Percentiles rank a stretch among this genome's conserved stretches.
Evolutionary conservation across 257 asterid genomes (phyloP).

Genomic region (Anisodus tanguticus): DNA sequence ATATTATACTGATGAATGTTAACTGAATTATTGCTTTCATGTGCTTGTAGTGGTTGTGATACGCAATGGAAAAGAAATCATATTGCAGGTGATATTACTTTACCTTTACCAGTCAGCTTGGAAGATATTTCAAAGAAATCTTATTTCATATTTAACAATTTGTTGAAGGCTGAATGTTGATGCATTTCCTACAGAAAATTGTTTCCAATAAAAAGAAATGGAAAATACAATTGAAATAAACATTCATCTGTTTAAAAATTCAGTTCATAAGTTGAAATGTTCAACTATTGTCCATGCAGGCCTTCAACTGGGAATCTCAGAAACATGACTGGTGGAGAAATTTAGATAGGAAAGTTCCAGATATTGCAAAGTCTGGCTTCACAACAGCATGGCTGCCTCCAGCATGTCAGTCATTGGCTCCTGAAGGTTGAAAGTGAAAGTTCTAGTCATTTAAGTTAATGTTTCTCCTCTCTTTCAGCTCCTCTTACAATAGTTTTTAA

Average conservation of each 20-base stretch:
- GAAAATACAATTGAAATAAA: not conserved
- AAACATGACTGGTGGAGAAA: constrained; percentile 93
- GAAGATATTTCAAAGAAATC: constrained; percentile 2
- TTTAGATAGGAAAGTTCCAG: constrained; percentile 77
- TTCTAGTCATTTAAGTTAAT: not conserved
- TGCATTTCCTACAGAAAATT: not conserved
- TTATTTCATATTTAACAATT: constrained; percentile 6
- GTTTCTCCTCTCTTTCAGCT: constrained; percentile 23
- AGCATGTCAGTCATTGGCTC: constrained; percentile 68
- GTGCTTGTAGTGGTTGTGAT: constrained; percentile 64
- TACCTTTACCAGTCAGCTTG: not conserved
- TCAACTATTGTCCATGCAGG: constrained; percentile 56
- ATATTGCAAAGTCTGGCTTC: constrained; percentile 88
- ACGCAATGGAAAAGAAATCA: constrained; percentile 76
- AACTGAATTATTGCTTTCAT: constrained; percentile 30
- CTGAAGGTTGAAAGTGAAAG: constrained; percentile 63
- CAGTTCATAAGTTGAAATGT: not conserved
- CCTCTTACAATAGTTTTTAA: constrained; percentile 18
- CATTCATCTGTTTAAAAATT: not conserved
- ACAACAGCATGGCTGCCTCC: constrained; percentile 99
- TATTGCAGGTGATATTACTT: constrained; percentile 69
- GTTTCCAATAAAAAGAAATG: not conserved
- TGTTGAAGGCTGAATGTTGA: not conserved
- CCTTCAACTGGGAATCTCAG: constrained; percentile 95
- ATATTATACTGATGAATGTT: constrained; percentile 20